Base-by-base conservation (phyloP, 169 alveolate genomes). In the Neospora caninum region DNA sequence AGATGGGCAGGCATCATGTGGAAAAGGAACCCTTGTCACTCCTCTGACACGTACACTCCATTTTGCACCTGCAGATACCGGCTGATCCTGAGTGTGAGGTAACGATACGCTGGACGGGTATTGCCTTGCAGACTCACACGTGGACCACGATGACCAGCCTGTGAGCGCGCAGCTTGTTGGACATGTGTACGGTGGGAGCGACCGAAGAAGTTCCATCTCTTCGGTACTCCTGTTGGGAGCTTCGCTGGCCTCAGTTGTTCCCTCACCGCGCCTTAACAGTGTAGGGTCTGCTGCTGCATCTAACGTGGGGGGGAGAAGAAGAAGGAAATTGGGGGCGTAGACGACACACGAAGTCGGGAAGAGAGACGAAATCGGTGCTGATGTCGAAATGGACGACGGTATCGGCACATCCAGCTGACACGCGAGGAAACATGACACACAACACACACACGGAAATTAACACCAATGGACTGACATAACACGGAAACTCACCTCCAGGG, bases 1-100 rank as follows among this genome's bases (percentile, higher is more conserved):
- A 6, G 9, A 42, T 10, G 43, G 58, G 88, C 88, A 80, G 34
- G 88, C 9, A 29, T 80, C 88, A 4, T 49, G 53, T 39, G 34
- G 54, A 34, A 36, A 80, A 7, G 88, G 88, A 18, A 49, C 58
- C 9, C 34, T 9, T 6, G 27, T 20, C 53, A 80, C 31, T 7
- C 88, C 88, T 39, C 49, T 13, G 34, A 80, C 88, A 20, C 88
- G 43, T n/a, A 80, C 88, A 10, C 34, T 13, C 88, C 88, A 80
- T 27, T 80, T 13, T 18, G 88, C 88, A 4, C 9, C 22, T 20
- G 88, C 58, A 10, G 20, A n/a, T 10, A 16, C 34, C 16, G 43
- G 20, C 22, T 16, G 22, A 10, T 34, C 53, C 38, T 69, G 9
- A n/a, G 41, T 69, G 80, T 34, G 64, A 18, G 18, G 64, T 53